A percentile compares a stretch with the other conserved stretches of the same genome.
These are phyloP conservation scores for Hygrocybe coccinea DNA, from an alignment of 768 basidiomycete genomes.

Conservation along the genomic window DNA sequence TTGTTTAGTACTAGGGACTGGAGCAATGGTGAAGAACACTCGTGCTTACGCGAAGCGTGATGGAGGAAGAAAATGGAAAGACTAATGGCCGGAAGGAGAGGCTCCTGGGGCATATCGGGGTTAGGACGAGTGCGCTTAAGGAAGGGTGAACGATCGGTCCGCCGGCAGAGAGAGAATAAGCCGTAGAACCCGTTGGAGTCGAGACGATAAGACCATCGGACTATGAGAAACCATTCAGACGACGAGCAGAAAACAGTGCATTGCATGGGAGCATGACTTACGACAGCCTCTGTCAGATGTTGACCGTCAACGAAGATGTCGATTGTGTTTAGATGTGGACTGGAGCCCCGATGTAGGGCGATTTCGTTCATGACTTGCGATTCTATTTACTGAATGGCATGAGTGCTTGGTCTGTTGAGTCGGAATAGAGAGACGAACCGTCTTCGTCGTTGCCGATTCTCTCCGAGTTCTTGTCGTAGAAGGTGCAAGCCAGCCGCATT, in stretches of 20 bases:
- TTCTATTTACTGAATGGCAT: constrained; percentile 39
- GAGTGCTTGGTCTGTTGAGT: neutral
- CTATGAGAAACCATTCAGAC: constrained; percentile 35
- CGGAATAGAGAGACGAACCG: constrained; percentile 37
- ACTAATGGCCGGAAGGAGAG: constrained; percentile 89
- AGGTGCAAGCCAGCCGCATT: constrained; percentile 84
- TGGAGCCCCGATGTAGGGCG: constrained; percentile 84
- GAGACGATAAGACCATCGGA: constrained; percentile 92
- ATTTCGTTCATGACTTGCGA: constrained; percentile 99
- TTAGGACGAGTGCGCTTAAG: constrained; percentile 81
- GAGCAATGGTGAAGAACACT: constrained; percentile 3
- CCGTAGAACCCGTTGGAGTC: constrained; percentile 94
- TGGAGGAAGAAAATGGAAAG: constrained; percentile 74
- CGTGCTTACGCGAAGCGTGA: constrained; percentile 62
- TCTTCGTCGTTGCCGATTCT: constrained; percentile 55
- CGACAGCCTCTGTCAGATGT: constrained; percentile 92
- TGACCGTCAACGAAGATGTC: constrained; percentile 93
- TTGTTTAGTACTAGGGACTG: neutral
- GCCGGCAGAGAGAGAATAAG: constrained; percentile 92
- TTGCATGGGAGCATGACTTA: constrained; percentile 39
- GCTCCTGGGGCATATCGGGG: constrained; percentile 94
- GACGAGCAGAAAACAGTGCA: constrained; percentile 8
- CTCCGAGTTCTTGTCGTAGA: constrained; percentile 56
- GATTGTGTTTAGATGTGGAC: constrained; percentile 87
- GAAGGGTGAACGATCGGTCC: constrained; percentile 96